These are phyloP conservation scores for Paraphaeosphaeria sporulosa DNA, from an alignment of 2,329 filamentous ascomycete genomes.

Conservation along the genomic window DNA sequence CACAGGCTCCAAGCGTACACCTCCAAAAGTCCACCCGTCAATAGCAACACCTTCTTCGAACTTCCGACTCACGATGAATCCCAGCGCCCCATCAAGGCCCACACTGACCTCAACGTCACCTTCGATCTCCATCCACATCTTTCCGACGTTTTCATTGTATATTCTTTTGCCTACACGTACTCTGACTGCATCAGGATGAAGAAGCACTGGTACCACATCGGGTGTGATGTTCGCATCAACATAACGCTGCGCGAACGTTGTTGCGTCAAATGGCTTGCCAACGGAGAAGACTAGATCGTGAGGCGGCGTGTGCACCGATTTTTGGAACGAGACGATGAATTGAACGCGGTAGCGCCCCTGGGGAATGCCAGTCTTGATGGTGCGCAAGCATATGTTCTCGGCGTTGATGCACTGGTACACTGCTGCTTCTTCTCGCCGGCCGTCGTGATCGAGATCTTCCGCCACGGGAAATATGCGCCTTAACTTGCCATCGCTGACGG, in stretches of 20 bases:
- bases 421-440: slow-evolving; percentile 42
- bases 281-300: slow-evolving; percentile 47
- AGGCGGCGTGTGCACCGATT: slow-evolving; percentile 27
- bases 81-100: slow-evolving; percentile 47
- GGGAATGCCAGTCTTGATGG: slow-evolving; percentile 47
- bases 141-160: slow-evolving; percentile 39
- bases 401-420: slow-evolving; percentile 45
- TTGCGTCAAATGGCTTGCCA: slow-evolving; percentile 45
- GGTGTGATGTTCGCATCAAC: slow-evolving; percentile 50
- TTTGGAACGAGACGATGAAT: slow-evolving; percentile 45
- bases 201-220: slow-evolving; percentile 46
- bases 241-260: slow-evolving; percentile 40
- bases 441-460: slow-evolving; percentile 47
- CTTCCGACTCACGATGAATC: slow-evolving; percentile 46
- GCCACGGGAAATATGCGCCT: slow-evolving; percentile 46
- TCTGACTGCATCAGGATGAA: slow-evolving; percentile 48
- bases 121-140: slow-evolving; percentile 48
- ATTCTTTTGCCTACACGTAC: slow-evolving; percentile 42
- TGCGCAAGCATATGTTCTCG: slow-evolving; percentile 45
- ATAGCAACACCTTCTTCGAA: slow-evolving; percentile 40
- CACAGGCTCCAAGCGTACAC: slow-evolving; percentile 46
- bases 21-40: slow-evolving; percentile 51
- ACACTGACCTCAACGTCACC: slow-evolving; percentile 48
- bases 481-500: slow-evolving; percentile 36
- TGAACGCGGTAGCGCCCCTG: slow-evolving; percentile 47